These are phyloP conservation scores for Fusarium falciforme DNA, from an alignment of 2,329 filamentous ascomycete genomes.

Conservation along the genomic window DNA sequence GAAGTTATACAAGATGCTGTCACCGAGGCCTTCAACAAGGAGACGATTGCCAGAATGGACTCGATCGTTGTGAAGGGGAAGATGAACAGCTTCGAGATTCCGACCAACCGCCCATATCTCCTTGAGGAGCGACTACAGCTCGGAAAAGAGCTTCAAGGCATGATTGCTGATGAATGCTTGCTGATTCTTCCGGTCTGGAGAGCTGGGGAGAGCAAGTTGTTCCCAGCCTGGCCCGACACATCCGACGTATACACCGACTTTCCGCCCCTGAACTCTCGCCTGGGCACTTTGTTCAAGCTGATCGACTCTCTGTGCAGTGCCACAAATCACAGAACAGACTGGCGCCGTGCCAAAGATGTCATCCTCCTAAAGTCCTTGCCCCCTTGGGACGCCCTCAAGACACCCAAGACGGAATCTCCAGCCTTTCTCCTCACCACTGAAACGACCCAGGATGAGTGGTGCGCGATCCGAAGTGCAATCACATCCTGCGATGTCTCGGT, in stretches of 20 bases:
- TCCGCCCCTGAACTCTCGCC: not conserved
- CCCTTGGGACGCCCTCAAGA: not conserved
- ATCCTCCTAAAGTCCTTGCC: constrained; percentile 32
- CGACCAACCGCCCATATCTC: not conserved
- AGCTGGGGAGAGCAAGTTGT: not conserved
- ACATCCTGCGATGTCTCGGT: constrained; percentile 16
- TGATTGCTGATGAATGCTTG: not conserved
- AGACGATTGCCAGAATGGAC: not conserved
- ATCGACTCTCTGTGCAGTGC: not conserved
- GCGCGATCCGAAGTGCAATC: constrained; percentile 36
- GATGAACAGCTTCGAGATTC: not conserved
- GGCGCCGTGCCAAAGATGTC: not conserved
- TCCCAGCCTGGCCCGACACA: not conserved
- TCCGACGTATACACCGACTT: not conserved
- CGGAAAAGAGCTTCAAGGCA: not conserved
- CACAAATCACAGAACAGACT: not conserved
- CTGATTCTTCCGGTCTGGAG: not conserved
- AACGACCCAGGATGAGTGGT: constrained; percentile 39
- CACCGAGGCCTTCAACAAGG: constrained; percentile 10
- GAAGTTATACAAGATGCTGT: not conserved
- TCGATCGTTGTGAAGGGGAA: constrained; percentile 4
- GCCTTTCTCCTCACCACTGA: constrained; percentile 30
- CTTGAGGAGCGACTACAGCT: not conserved
- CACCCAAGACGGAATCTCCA: constrained; percentile 7
- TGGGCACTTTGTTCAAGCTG: not conserved